Base-by-base conservation (phyloP, 164 flowering plant genomes). In the Akebia trifoliata region DNA sequence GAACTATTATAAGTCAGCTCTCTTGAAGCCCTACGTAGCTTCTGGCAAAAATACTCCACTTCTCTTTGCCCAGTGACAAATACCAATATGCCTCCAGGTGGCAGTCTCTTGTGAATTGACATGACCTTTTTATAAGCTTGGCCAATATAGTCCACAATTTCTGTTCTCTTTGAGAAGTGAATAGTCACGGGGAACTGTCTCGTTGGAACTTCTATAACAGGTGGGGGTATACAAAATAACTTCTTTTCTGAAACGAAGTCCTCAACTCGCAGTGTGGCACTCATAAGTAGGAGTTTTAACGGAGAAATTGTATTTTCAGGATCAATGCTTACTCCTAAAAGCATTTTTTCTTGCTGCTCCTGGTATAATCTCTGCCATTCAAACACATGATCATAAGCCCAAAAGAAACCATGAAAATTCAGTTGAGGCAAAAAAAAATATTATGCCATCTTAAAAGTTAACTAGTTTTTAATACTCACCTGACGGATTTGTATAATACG, bases 31-130 rank as follows among this genome's bases (percentile, higher is more conserved):
- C 72, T 78, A 8, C 91, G 85, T 20, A 94, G 69, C 71, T 79
- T 90, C 56, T 30, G 55, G 55, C 99, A 90, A 56, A 94, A 69
- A 63, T 74, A 72, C 30, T 94, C 95, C 24, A 94, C 96, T 79
- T 94, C 97, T 72, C 95, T 83, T 73, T 90, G 99, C 57, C 99
- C 97, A 30, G 99, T 94, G 56, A 90, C 87, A 64, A 90, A 94
- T 17, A 94, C 95, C 62, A 94, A 89, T 69, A 94, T 84, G 54
- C 97, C 96, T 39, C 97, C 99, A 35, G 74, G 82, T 53, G 99
- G 99, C 69, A 90, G 73, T 66, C 71, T 82, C 73, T 76, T 90
- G 79, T 94, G 96, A 61, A 94, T 94, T 39, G 84, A 62, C 70
- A 94, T 49, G 48, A 90, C 84, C 68, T 86, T 93, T 59, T 85